These are phyloP conservation scores for Brettanomyces naardenensis DNA, from an alignment of 805 yeast genomes.

Conservation along the genomic window DNA sequence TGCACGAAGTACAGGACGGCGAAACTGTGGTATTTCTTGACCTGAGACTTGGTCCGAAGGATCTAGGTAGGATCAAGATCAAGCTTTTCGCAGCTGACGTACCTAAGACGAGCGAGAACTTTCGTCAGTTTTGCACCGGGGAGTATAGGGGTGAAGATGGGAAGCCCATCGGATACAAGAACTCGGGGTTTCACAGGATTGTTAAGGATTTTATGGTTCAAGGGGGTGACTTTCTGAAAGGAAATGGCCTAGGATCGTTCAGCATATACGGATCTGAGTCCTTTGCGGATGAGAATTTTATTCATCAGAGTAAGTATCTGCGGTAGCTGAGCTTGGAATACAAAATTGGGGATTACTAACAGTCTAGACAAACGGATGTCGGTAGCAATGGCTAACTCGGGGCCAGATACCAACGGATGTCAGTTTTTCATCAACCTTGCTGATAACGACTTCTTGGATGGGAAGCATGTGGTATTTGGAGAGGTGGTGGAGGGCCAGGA, in stretches of 20 bases:
- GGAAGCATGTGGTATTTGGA: constrained; percentile 44
- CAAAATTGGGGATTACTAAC: constrained; percentile 7
- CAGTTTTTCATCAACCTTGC: constrained; percentile 35
- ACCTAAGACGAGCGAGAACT: constrained; percentile 42
- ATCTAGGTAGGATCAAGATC: constrained; percentile 37
- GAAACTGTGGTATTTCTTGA: constrained; percentile 18
- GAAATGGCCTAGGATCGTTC: constrained; percentile 37
- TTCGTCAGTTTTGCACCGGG: constrained; percentile 46
- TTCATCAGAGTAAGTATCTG: constrained; percentile 24
- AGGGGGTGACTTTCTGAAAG: constrained; percentile 27
- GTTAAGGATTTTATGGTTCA: constrained; percentile 35
- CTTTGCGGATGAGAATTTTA: constrained; percentile 38
- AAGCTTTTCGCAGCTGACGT: constrained; percentile 31
- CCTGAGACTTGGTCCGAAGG: constrained; percentile 24
- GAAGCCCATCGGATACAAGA: constrained; percentile 37
- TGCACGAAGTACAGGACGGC: neutral
- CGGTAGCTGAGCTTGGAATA: no score
- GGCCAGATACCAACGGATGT: constrained; percentile 38
- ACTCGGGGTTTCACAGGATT: constrained; percentile 30
- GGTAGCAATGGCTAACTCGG: constrained; percentile 34
- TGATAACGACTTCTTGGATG: constrained; percentile 31
- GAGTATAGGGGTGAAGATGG: constrained; percentile 29
- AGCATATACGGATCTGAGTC: constrained; percentile 32
- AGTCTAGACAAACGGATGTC: constrained; percentile 12
- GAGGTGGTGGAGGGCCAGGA: constrained; percentile 35